Evolutionary conservation across 2,329 filamentous ascomycete genomes (phyloP).

Genomic region (Ophiostoma fasciatum): DNA sequence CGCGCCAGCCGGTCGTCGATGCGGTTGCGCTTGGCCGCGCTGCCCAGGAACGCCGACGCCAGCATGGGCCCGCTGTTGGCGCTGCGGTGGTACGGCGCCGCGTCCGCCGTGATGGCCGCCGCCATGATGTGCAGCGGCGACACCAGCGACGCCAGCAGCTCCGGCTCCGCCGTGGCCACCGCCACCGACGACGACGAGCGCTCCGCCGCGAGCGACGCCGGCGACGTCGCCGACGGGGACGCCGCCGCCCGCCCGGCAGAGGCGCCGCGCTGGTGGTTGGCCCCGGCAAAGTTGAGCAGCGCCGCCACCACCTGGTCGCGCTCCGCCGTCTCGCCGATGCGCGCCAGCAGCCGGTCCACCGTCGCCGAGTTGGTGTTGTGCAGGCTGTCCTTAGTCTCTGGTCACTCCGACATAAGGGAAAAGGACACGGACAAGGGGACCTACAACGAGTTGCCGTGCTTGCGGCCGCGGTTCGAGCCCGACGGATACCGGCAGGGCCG

Average conservation of each 20-base stretch:
- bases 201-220: background rate
- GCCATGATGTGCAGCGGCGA: constrained; percentile 14
- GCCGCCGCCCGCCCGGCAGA: background rate
- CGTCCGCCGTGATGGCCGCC: constrained; percentile 11
- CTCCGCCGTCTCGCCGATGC: constrained; percentile 13
- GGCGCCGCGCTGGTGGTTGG: constrained; percentile 1
- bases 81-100: constrained; percentile 8
- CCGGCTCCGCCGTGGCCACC: constrained; percentile 6
- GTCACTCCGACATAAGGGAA: background rate
- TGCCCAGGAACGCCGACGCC: constrained; percentile 3
- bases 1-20: constrained; percentile 11
- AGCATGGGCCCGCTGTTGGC: constrained; percentile 6
- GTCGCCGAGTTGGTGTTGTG: constrained; percentile 12
- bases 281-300: constrained; percentile 11
- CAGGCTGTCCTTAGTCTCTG: background rate
- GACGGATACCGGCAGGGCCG: constrained; percentile 11
- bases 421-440: background rate
- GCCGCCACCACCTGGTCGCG: constrained; percentile 13
- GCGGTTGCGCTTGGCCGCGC: constrained; percentile 3
- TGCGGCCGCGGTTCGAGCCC: constrained; percentile 12
- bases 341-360: constrained; percentile 14
- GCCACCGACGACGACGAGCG: too few species aligned
- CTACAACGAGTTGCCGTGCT: constrained; percentile 12
- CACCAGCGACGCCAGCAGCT: constrained; percentile 9
- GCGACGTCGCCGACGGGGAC: background rate